A percentile compares a stretch with the other conserved stretches of the same genome.
These are phyloP conservation scores for Mesembryanthemum crystallinum DNA, from an alignment of 148 eudicot genomes.

Conservation along the genomic window DNA sequence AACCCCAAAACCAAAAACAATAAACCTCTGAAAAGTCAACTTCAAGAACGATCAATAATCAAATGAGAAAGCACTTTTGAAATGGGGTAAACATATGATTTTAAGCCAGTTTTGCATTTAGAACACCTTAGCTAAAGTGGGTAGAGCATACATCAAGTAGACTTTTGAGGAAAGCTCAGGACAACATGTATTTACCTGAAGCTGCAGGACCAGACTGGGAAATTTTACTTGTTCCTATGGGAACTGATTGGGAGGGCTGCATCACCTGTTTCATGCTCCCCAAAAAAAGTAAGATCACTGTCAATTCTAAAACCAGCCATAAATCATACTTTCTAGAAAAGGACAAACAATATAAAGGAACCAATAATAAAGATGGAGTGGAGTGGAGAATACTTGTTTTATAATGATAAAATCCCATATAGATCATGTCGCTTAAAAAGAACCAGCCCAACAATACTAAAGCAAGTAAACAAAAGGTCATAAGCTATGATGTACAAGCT, in stretches of 20 bases:
- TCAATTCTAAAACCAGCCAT: neutral
- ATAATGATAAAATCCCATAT: neutral
- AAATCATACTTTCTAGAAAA: neutral
- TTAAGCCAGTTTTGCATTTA: neutral
- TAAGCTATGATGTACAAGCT: neutral
- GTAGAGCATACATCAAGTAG: neutral
- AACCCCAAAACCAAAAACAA: too few species aligned
- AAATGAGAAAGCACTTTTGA: neutral
- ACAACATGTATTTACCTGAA: conserved; percentile 39
- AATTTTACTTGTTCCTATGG: conserved; percentile 36
- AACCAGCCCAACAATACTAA: neutral
- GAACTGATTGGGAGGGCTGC: conserved; percentile 49
- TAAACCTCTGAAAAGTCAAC: neutral
- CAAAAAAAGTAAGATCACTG: neutral
- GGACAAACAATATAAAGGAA: too few species aligned
- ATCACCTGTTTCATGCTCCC: conserved; percentile 43
- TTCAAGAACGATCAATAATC: neutral
- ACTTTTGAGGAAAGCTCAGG: neutral
- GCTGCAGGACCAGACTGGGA: conserved; percentile 37
- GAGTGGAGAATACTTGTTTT: too few species aligned
- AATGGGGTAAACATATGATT: neutral
- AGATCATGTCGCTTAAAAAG: neutral
- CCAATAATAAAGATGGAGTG: too few species aligned
- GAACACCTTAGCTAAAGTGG: neutral
- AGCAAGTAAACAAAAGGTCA: neutral